Conservation (phyloP, 805 yeast species). For the Maudiozyma turicensis region DNA sequence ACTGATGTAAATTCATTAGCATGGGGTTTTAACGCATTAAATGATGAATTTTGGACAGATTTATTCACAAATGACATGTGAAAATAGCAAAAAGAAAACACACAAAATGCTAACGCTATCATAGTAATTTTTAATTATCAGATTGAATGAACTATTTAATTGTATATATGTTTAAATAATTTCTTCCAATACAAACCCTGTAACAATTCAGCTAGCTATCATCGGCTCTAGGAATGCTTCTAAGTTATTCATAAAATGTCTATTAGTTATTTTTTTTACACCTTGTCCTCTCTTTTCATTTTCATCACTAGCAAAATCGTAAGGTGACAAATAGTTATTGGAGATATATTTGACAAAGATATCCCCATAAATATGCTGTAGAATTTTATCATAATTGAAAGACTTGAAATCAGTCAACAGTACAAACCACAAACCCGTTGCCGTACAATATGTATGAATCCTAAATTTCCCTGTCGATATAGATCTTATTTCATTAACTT, state of each 20-base stretch:
- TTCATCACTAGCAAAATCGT: slow-evolving; percentile 25
- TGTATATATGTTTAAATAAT: too few species aligned
- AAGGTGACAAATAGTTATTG: slow-evolving; percentile 24
- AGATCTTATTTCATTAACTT: slow-evolving; percentile 24
- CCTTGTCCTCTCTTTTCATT: slow-evolving; percentile 28
- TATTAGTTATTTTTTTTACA: slow-evolving; percentile 22
- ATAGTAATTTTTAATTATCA: too few species aligned
- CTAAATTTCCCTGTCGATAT: slow-evolving; percentile 67
- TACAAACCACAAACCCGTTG: slow-evolving; percentile 69
- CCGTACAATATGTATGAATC: slow-evolving; percentile 71
- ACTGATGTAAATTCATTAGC: slow-evolving; percentile 34
- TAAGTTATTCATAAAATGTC: slow-evolving; percentile 19
- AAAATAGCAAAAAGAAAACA: background rate
- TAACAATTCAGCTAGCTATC: slow-evolving; percentile 12
- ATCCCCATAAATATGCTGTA: slow-evolving; percentile 26
- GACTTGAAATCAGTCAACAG: slow-evolving; percentile 52
- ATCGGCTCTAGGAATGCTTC: slow-evolving; percentile 26
- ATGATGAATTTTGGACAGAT: slow-evolving; percentile 69
- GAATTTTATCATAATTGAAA: slow-evolving; percentile 20
- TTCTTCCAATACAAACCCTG: too few species aligned
- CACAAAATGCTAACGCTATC: too few species aligned
- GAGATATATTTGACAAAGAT: slow-evolving; percentile 25
- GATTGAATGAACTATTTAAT: too few species aligned
- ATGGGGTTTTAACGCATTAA: slow-evolving; percentile 43
- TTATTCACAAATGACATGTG: slow-evolving; percentile 16